phyloP scores from a whole-genome alignment of 257 asterid species.

The Solanum bulbocastanum region DNA sequence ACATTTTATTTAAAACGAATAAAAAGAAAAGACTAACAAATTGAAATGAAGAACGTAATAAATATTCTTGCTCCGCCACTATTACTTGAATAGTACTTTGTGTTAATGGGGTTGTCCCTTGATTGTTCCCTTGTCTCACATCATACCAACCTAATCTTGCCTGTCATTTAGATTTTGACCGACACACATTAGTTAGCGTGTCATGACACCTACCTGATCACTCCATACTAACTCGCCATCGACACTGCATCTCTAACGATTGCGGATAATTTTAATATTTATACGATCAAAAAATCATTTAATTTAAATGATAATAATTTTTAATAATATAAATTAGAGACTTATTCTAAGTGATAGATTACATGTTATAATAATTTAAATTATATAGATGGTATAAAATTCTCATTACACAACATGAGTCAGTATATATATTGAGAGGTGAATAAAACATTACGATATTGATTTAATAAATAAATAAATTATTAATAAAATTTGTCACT shows the following conservation, averaged over 20 bases:
- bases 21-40: neutral
- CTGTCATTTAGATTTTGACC: slow-evolving; percentile 8
- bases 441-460: too few species aligned
- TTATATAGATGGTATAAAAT: too few species aligned
- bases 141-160: slow-evolving; percentile 20
- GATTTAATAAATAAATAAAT: too few species aligned
- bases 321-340: too few species aligned
- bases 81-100: neutral
- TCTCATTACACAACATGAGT: neutral
- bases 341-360: neutral
- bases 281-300: neutral
- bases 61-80: neutral
- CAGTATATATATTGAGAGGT: too few species aligned
- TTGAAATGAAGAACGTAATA: neutral
- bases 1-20: too few species aligned
- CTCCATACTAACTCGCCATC: neutral
- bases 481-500: too few species aligned
- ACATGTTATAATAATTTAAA: neutral
- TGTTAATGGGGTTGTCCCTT: slow-evolving; percentile 25
- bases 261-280: neutral
- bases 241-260: neutral
- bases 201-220: neutral
- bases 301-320: too few species aligned
- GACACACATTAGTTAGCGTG: slow-evolving; percentile 16
- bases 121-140: slow-evolving; percentile 15